Evolutionary conservation across 179 eudicot species (phyloP), one percentile per base, ranked within the genome.

Genomic region (Beta corolliflora): DNA sequence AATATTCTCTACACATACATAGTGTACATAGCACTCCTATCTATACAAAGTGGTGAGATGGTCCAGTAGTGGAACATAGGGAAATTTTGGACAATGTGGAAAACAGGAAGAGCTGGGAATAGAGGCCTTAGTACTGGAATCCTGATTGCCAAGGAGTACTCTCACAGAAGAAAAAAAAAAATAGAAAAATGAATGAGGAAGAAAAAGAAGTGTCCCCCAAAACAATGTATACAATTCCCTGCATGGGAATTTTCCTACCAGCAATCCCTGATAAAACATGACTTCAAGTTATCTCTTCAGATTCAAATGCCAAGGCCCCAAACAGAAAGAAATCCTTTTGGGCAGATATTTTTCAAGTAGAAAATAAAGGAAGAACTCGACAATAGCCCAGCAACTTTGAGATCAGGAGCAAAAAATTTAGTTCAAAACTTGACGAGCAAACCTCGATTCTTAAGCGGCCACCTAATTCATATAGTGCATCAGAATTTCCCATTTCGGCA

Each of bases 401-500:
- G 36, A 77, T 63, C 7, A 69, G 52, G 46, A 72, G 60, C 15
- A 25, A 21, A 13, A 71, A 50, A 36, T 5, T 14, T 14, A 61
- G 65, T 15, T n/a, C n/a, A 64, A 14, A 69, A 13, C 76, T 55
- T 25, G 64, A 65, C 45, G 31, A 76, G 31, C 81, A 79, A 85
- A 95, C 98, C 93, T 95, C 95, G 61, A 92, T 88, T 89, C 99
- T 90, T 79, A 95, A 88, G 76, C 83, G 88, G 85, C 92, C 87
- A 86, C 92, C 97, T 61, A 95, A 75, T 48, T 93, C 99, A 83
- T 90, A 94, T 59, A 86, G 92, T 44, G 99, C 99, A 83, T 95
- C 99, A 45, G 97, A 78, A 83, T 94, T 81, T 58, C 98, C 97
- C 99, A 94, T 95, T 80, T 95, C 93, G 45, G 99, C 96, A 85